A percentile compares a stretch with the other conserved stretches of the same genome.
phyloP scores from a whole-genome alignment of 768 basidiomycete species.

The Daedaleopsis sinensis region DNA sequence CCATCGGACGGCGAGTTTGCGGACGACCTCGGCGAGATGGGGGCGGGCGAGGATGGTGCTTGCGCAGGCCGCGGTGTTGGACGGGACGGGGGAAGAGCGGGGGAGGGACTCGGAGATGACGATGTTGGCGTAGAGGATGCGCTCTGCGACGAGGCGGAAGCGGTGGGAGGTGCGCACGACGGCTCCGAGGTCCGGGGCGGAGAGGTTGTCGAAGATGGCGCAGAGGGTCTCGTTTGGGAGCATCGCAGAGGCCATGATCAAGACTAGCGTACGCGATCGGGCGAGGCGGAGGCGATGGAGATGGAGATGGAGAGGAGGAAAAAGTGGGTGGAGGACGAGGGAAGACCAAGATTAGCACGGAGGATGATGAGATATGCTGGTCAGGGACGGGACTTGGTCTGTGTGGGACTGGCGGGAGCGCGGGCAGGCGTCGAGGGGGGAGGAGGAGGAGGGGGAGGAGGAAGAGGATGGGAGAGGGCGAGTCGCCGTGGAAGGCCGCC shows the following conservation, averaged over 20 bases:
- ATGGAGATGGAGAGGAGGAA: neutral
- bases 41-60: slow-evolving; percentile 48
- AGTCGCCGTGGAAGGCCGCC: neutral
- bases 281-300: neutral
- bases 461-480: neutral
- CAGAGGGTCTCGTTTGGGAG: slow-evolving; percentile 62
- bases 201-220: slow-evolving; percentile 45
- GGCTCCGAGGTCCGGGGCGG: slow-evolving; percentile 37
- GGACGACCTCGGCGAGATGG: slow-evolving; percentile 49
- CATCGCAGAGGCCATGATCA: slow-evolving; percentile 6
- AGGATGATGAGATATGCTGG: neutral
- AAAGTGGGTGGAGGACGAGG: neutral
- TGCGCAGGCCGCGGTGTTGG: slow-evolving; percentile 53
- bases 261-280: neutral
- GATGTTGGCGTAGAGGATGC: slow-evolving; percentile 58
- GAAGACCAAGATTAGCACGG: neutral
- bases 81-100: slow-evolving; percentile 38
- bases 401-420: slow-evolving; percentile 2
- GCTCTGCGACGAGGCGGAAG: slow-evolving; percentile 54
- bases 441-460: neutral
- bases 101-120: slow-evolving; percentile 51
- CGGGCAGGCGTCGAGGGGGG: neutral
- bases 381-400: neutral
- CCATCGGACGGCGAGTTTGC: slow-evolving; percentile 58
- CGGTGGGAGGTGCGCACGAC: slow-evolving; percentile 48